These are phyloP conservation scores for Rubus parviflorus DNA, from an alignment of 306 rosid species.

Conservation along the genomic window DNA sequence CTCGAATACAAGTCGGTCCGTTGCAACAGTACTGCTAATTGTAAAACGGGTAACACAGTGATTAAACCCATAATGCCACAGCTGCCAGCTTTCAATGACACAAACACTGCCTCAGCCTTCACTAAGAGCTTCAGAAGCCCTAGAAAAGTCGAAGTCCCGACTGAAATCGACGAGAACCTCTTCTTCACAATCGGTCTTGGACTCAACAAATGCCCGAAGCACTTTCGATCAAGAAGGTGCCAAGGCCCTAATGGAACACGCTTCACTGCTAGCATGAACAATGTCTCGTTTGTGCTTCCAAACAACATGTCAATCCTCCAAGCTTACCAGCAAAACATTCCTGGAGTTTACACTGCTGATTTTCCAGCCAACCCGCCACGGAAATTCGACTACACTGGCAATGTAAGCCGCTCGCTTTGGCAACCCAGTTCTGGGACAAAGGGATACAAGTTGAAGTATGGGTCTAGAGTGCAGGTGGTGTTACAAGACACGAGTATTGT, in stretches of 20 bases:
- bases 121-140: constrained; percentile 23
- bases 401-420: constrained; percentile 2
- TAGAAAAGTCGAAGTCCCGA: constrained; percentile 9
- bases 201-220: constrained; percentile 2
- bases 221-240: not conserved
- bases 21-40: constrained; percentile 33
- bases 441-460: constrained; percentile 16
- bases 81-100: constrained; percentile 83
- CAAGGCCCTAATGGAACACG: not conserved
- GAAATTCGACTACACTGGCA: constrained; percentile 14
- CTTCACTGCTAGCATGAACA: constrained; percentile 25
- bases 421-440: constrained; percentile 15
- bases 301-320: constrained; percentile 16
- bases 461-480: constrained; percentile 23
- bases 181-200: constrained; percentile 15
- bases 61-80: constrained; percentile 48
- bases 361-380: constrained; percentile 21
- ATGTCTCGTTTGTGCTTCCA: constrained; percentile 18
- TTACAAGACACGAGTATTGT: constrained; percentile 24
- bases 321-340: constrained; percentile 3
- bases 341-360: constrained; percentile 23
- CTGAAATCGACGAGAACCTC: constrained; percentile 17
- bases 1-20: constrained; percentile 61
- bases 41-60: constrained; percentile 22
- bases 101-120: constrained; percentile 64